phyloP scores from a whole-genome alignment of 768 basidiomycete genomes.

The Suillus americanus region DNA sequence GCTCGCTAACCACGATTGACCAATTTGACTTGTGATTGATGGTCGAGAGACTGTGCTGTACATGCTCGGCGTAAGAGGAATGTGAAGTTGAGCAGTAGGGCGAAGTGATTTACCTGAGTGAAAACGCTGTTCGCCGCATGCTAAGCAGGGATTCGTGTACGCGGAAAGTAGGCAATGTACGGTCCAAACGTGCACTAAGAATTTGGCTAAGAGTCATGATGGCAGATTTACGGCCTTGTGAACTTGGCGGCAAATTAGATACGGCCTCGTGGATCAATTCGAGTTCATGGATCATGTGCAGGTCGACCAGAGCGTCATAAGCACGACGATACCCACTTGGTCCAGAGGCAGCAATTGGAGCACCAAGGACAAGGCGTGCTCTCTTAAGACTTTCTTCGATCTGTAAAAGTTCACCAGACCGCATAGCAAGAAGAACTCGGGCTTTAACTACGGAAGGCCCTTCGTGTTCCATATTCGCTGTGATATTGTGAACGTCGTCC shows the following conservation, averaged over 20 bases:
- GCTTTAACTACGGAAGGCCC: constrained; percentile 73
- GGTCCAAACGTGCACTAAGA: constrained; percentile 66
- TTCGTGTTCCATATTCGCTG: constrained; percentile 46
- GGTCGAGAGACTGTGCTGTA: constrained; percentile 27
- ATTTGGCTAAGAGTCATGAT: constrained; percentile 35
- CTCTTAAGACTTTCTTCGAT: constrained; percentile 53
- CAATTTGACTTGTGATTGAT: constrained; percentile 59
- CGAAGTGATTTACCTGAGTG: constrained; percentile 52
- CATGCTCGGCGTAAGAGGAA: neutral
- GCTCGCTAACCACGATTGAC: constrained; percentile 85
- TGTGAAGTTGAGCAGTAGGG: neutral
- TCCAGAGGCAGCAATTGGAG: constrained; percentile 80
- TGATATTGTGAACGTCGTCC: constrained; percentile 71
- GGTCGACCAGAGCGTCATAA: constrained; percentile 81
- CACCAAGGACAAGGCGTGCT: constrained; percentile 74
- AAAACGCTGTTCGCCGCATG: constrained; percentile 84
- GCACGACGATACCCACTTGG: constrained; percentile 79
- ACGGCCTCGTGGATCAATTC: constrained; percentile 59
- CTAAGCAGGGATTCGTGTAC: constrained; percentile 86
- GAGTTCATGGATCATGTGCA: constrained; percentile 87
- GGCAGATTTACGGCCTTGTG: constrained; percentile 42
- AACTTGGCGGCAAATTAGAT: constrained; percentile 36
- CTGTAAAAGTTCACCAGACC: constrained; percentile 44
- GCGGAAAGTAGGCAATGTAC: constrained; percentile 85
- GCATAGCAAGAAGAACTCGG: constrained; percentile 78